Base-by-base conservation (phyloP, 306 rosid genomes). In the Cicer pinnatifidum region DNA sequence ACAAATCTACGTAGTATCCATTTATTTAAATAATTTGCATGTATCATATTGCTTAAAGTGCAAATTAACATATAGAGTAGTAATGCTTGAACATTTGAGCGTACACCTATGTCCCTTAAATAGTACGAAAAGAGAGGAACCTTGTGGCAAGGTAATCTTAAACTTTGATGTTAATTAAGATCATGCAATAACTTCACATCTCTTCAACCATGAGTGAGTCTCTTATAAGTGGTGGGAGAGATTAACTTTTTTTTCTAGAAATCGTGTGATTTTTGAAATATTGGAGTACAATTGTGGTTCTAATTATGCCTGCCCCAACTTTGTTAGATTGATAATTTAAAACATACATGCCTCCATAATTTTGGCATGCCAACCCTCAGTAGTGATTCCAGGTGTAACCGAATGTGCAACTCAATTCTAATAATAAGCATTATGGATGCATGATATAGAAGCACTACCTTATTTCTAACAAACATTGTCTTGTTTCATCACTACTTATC, bases 111-210 rank as follows among this genome's bases (percentile, higher is more conserved):
- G 76, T 87, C 33, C 85, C 87, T 80, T 82, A 19, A 69, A 77
- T 76, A 58, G 69, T 69, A 82, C 82, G 82, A 76, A 83, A 87
- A 76, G 69, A 60, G 57, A 69, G 59, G 37, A 51, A 67, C 10
- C 45, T 75, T 82, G 11, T 82, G 9, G 51, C 75, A 58, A 79
- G 62, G 48, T 63, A 74, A 59, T 77, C 69, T 52, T 33, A 7
- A 72, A 52, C 69, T 72, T 72, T 62, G 83, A 74, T 73, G 63
- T 52, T 65, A 20, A 20, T 20, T 20, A 19, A 63, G 63, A 73
- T 71, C 63, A 63, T 39, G 33, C 69, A 75, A 61, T 78, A 50
- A 40, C 72, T 46, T 47, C 54, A 75, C 53, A 78, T 66, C 46
- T 59, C 70, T 48, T 72, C 78, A 75, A 81, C 69, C 75, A 53